Evolutionary conservation across 257 asterid genomes (phyloP), one percentile per base, ranked within the genome.

Genomic region (Solanum virginianum): DNA sequence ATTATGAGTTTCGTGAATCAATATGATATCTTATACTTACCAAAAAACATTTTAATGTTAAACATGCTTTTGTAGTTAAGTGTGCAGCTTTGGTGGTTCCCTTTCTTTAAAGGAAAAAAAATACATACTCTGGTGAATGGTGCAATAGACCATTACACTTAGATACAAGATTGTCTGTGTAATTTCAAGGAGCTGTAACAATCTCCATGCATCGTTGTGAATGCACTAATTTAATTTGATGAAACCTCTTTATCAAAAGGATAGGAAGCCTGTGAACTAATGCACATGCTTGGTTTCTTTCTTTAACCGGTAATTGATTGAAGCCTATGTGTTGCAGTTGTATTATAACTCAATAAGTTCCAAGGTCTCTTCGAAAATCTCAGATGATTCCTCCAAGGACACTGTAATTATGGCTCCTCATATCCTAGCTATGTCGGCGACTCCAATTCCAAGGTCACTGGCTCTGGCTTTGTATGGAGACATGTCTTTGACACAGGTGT

Each of bases 381-480:
- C 92, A 74, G 90, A 85, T 43, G 95, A 88, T 54, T 66, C 91
- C 80, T 32, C 70, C 70, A 89, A 91, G 80, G 87, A 87, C 83
- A 90, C 86, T 69, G 85, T 85, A 6, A 32, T 85, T 84, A 95
- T 96, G 98, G 98, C 96, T 83, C 99, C 99, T 39, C 99, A 96
- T 88, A 95, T 96, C 86, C 93, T 96, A 74, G 97, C 99, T 82
- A 91, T 96, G 97, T 94, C 99, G 45, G 99, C 99, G 86, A 96
- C 99, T 63, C 99, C 99, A 72, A 96, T 96, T 80, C 99, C 99
- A 53, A 95, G 99, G 89, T 92, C 98, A 18, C 94, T 96, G 85
- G 99, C 99, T 69, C 92, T 96, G 88, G 98, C 98, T 57, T 92
- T 96, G 89, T 92, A 96, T 86, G 99, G 98, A 36, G 99, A 96